Evolutionary conservation across 805 yeast species (phyloP), one percentile per base, ranked within the genome.

Genomic region (Lachancea thermotolerans): DNA sequence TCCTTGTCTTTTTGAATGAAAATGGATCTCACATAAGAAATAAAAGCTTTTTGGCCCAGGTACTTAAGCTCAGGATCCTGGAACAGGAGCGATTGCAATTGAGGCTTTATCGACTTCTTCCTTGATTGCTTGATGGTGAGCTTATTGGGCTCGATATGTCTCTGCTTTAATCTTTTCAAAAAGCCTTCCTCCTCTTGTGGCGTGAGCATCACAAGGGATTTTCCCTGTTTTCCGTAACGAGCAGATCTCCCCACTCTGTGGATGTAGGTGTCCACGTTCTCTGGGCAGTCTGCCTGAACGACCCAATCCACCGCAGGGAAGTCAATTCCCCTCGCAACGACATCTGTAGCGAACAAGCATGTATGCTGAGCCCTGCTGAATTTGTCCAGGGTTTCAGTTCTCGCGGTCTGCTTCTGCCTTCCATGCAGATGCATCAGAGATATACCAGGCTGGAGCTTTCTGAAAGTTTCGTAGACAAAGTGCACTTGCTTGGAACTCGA

Each of bases 261-360:
- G 43, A 88, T 85, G 64, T 89, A 88, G 0, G 96, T 89, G 28
- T 89, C 87, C 2, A 79, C 75, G 63, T 86, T 95, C 60, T 88
- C 96, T 0, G 96, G 96, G 56, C 95, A 85, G 60, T 88, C 96
- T 1, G 87, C 74, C 62, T 88, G 96, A 8, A 88, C 71, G n/a
- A 88, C 95, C 96, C 96, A 88, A 59, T 89, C 95, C 41, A 88
- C 85, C 5, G 90, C 85, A 0, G 96, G 96, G 65, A 89, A 87
- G 63, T 88, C 96, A 35, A 88, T 75, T 14, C 96, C 96, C 61
- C 96, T 72, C 1, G 96, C 95, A 10, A 87, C 95, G 37, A 88
- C 82, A 66, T 88, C 96, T 0, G 96, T 88, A 0, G 95, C 93
- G 58, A 88, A 80, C 39, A 88, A 67, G 67, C 95, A 87, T 12